Evolutionary conservation across 2,329 filamentous ascomycete species (phyloP).

Genomic region (Parastagonospora avenae): DNA sequence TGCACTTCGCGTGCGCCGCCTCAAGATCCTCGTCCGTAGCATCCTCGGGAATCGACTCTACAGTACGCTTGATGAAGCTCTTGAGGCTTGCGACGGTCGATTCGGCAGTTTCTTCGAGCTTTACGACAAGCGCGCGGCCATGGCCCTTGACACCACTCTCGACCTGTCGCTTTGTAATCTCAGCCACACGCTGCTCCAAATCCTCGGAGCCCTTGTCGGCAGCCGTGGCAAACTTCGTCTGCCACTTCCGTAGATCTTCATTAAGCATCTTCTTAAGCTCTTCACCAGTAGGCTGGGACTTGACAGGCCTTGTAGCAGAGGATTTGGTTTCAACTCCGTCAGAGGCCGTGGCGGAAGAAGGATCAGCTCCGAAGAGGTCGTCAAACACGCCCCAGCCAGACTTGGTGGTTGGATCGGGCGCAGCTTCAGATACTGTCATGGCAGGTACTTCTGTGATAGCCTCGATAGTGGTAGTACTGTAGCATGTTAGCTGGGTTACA

Average conservation of each 20-base stretch:
- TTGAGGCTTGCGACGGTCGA: conserved; percentile 70
- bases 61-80: conserved; percentile 64
- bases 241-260: conserved; percentile 82
- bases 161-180: conserved; percentile 76
- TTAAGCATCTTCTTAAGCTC: conserved; percentile 67
- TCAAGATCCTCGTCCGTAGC: conserved; percentile 59
- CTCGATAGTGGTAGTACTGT: conserved; percentile 18
- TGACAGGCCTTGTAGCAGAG: conserved; percentile 19
- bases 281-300: conserved; percentile 33
- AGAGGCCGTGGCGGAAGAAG: conserved; percentile 21
- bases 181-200: conserved; percentile 64
- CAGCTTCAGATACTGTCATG: conserved; percentile 21
- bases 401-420: conserved; percentile 26
- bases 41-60: conserved; percentile 62
- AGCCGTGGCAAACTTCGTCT: conserved; percentile 83
- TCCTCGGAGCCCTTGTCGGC: conserved; percentile 82
- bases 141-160: conserved; percentile 67
- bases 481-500: conserved; percentile 4
- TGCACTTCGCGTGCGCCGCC: conserved; percentile 58
- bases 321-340: conserved; percentile 21
- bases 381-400: conserved; percentile 39
- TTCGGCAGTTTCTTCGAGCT: conserved; percentile 71
- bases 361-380: conserved; percentile 35
- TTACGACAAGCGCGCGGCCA: conserved; percentile 69
- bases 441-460: conserved; percentile 25